Base-by-base conservation (phyloP, 208 protist genomes). In the Spongospora subterranea region DNA sequence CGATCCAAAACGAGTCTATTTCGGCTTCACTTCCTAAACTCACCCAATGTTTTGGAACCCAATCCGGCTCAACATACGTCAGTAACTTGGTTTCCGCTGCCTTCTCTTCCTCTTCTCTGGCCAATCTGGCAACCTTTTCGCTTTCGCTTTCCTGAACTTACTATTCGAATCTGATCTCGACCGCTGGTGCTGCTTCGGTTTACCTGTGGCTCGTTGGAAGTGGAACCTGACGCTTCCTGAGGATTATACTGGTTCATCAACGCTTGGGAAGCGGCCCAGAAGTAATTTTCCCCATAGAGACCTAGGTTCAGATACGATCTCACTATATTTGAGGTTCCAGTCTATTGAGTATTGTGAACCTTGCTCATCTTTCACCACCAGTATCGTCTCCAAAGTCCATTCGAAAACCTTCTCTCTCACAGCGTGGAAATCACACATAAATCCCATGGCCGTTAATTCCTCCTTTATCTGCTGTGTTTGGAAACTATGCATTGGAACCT, bases 341-440 rank as follows among this genome's bases (percentile, higher is more conserved):
- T n/a, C n/a, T n/a, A n/a, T n/a, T n/a, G n/a, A n/a, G n/a, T n/a
- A n/a, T n/a, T n/a, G 17, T 35, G 11, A n/a, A 82, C 71, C 71
- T 13, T 82, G n/a, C 6, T 82, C 71, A n/a, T 82, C 71, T 43
- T 82, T 82, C 17, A 82, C 40, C 11, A 82, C 71, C 11, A 82
- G 71, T 39, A 82, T 82, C 17, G 71, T 45, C 11, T 6, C 17
- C 40, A 40, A n/a, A 20, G 71, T 82, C 71, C 71, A 82, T 6
- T 6, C 40, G 71, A 45, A 43, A 6, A 82, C 71, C 71, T 43
- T 35, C 6, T 82, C 71, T 35, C 71, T 6, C 6, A 82, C 71
- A n/a, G 71, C 71, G 71, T 82, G 71, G n/a, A 82, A 82, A 43
- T 82, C 71, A n/a, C 71, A 82, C 71, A 82, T 82, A n/a, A 82